These are phyloP conservation scores for Colletotrichum neosansevieriae DNA, from an alignment of 2,329 filamentous ascomycete genomes.

Conservation along the genomic window DNA sequence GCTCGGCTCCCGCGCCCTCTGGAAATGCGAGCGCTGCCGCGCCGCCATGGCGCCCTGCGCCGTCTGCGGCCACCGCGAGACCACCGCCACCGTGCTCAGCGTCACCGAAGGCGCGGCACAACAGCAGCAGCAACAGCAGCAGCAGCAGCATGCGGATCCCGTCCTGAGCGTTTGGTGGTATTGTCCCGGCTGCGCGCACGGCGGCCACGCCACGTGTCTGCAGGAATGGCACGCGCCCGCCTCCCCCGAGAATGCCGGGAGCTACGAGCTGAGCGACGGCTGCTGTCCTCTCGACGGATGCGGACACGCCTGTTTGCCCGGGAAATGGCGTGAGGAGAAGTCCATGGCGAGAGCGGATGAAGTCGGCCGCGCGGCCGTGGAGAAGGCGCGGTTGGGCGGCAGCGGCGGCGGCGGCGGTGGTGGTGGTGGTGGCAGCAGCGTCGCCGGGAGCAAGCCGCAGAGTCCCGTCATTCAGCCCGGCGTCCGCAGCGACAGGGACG, in stretches of 20 bases:
- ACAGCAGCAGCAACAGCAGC: neutral
- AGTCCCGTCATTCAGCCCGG: conserved; percentile 33
- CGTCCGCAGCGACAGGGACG: conserved; percentile 63
- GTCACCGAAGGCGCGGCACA: conserved; percentile 19
- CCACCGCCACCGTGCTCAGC: conserved; percentile 52
- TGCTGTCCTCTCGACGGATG: conserved; percentile 75
- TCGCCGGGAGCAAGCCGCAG: conserved; percentile 46
- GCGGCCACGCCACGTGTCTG: conserved; percentile 71
- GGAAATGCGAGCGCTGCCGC: conserved; percentile 69
- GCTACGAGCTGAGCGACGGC: conserved; percentile 58
- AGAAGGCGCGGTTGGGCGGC: conserved; percentile 50
- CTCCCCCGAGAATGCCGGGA: conserved; percentile 44
- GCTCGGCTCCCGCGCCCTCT: conserved; percentile 59
- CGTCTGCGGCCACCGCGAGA: conserved; percentile 67
- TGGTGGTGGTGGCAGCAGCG: conserved; percentile 32
- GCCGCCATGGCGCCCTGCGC: conserved; percentile 67
- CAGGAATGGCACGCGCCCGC: conserved; percentile 68
- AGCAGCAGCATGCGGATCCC: conserved; percentile 41
- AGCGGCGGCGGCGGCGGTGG: neutral
- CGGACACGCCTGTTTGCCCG: conserved; percentile 72
- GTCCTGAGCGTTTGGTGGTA: conserved; percentile 69
- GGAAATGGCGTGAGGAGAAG: conserved; percentile 64
- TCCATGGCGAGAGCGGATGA: conserved; percentile 63
- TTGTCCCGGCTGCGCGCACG: conserved; percentile 72
- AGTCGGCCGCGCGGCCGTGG: conserved; percentile 60